Conservation (phyloP, 805 yeast species). For the Cyberlindnera japonica region DNA sequence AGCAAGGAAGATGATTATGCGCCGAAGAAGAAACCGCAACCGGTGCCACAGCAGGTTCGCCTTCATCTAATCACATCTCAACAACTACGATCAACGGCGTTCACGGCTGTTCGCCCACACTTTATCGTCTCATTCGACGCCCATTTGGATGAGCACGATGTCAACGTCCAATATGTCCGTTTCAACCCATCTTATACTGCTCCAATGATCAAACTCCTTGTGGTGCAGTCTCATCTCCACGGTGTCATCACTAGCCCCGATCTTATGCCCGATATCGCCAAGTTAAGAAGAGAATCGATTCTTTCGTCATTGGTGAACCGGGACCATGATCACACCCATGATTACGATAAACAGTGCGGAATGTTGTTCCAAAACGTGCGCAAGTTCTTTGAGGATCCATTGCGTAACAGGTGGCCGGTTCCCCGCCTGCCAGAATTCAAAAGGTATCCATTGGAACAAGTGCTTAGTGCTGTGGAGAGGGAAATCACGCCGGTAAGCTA, state of each 20-base stretch:
- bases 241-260: slow-evolving; percentile 12
- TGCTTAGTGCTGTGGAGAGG: slow-evolving; percentile 23
- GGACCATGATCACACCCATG: slow-evolving; percentile 4
- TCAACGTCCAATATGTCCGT: slow-evolving; percentile 29
- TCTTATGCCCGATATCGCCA: not conserved
- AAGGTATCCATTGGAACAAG: too few relatives aligned
- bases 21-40: slow-evolving; percentile 16
- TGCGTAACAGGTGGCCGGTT: slow-evolving; percentile 6
- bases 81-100: slow-evolving; percentile 34
- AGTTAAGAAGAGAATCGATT: slow-evolving; percentile 21
- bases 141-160: slow-evolving; percentile 30
- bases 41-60: slow-evolving; percentile 21
- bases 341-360: slow-evolving; percentile 23
- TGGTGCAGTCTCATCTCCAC: slow-evolving; percentile 45
- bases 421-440: too few relatives aligned
- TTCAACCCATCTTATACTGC: slow-evolving; percentile 22
- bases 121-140: slow-evolving; percentile 49
- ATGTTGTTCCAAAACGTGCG: slow-evolving; percentile 6
- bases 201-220: slow-evolving; percentile 46
- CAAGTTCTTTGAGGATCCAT: slow-evolving; percentile 14
- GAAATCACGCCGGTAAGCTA: slow-evolving; percentile 5
- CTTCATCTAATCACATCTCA: slow-evolving; percentile 44
- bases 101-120: slow-evolving; percentile 37
- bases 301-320: slow-evolving; percentile 25
- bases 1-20: slow-evolving; percentile 22